phyloP scores from a whole-genome alignment of 2,329 filamentous ascomycete genomes.

The Didymosphaeria variabile region DNA sequence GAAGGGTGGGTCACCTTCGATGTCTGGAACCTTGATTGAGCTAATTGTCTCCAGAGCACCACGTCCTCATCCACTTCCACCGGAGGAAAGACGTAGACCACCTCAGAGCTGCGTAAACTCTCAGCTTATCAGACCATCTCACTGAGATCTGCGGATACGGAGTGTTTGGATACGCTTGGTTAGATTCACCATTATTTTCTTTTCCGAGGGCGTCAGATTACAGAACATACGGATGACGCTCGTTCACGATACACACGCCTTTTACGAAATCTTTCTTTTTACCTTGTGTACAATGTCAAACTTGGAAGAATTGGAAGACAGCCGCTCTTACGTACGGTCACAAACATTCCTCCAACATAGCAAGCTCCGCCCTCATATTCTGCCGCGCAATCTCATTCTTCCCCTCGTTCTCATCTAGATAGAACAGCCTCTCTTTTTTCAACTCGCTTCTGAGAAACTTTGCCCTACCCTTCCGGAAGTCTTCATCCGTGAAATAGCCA shows the following conservation, averaged over 20 bases:
- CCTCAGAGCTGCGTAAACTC: constrained; percentile 5
- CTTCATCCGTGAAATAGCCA: background rate
- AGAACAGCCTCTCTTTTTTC: background rate
- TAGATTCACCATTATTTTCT: background rate
- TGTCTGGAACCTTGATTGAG: background rate
- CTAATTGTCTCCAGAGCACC: constrained; percentile 23
- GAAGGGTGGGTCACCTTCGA: constrained; percentile 21
- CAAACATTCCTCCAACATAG: background rate
- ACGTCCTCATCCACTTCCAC: constrained; percentile 31
- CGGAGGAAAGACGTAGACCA: constrained; percentile 18
- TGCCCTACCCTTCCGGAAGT: background rate
- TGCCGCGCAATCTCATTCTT: background rate
- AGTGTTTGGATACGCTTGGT: background rate
- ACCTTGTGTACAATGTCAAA: background rate
- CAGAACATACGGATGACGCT: constrained; percentile 2
- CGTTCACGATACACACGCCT: constrained; percentile 6
- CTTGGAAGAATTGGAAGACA: too few species aligned
- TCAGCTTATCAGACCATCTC: background rate
- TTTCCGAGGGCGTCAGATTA: background rate
- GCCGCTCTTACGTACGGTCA: too few species aligned
- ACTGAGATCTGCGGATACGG: background rate
- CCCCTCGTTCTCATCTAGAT: background rate
- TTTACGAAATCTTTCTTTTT: background rate
- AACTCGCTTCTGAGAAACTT: background rate
- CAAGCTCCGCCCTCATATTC: background rate